These are phyloP conservation scores for Blastocystis sp. DNA, from an alignment of 352 stramenopile genomes.

Conservation along the genomic window DNA sequence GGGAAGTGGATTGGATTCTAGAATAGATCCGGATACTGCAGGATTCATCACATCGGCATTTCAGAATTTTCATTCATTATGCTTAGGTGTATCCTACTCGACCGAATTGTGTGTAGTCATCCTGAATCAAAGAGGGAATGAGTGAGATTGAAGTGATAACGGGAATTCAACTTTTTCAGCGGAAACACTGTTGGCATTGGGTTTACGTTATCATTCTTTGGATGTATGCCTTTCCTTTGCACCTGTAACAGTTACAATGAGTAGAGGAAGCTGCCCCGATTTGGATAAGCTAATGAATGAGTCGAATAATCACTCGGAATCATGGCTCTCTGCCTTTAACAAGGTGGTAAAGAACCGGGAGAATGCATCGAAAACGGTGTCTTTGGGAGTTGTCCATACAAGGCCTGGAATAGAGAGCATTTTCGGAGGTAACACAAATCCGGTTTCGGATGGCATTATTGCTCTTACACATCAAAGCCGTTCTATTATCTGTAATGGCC, in stretches of 20 bases:
- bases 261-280: constrained; percentile 47
- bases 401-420: constrained; percentile 12
- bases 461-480: background rate
- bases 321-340: constrained; percentile 45
- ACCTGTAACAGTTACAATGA: background rate
- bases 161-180: background rate
- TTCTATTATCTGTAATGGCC: constrained; percentile 38
- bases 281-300: constrained; percentile 5
- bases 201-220: background rate
- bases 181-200: background rate
- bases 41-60: too few species aligned
- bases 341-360: background rate
- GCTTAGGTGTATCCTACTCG: too few species aligned
- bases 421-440: background rate
- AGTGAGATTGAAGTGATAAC: background rate
- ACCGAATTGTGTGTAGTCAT: too few species aligned
- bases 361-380: background rate
- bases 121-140: background rate
- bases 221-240: background rate
- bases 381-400: background rate
- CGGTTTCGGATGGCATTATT: background rate
- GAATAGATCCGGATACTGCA: background rate
- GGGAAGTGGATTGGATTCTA: background rate
- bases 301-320: background rate
- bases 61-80: too few species aligned